These are phyloP conservation scores for Cercospora canescens DNA, from an alignment of 2,329 filamentous ascomycete species.

Conservation along the genomic window DNA sequence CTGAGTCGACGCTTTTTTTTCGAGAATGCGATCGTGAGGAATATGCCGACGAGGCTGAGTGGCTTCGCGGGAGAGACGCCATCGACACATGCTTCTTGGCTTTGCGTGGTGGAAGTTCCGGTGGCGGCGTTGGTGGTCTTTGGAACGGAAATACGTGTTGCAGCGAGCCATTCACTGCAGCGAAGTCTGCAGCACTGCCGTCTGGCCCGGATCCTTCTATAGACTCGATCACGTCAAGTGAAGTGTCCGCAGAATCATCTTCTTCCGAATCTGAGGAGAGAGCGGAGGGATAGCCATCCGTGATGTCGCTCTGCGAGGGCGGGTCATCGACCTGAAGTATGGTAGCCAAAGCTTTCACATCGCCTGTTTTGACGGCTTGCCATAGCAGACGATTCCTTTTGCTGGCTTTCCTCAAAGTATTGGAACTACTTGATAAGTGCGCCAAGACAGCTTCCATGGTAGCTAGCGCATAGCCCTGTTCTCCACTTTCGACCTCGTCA, in stretches of 20 bases:
- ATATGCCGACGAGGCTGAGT: constrained; percentile 81
- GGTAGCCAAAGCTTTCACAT: constrained; percentile 70
- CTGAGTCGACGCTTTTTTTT: constrained; percentile 76
- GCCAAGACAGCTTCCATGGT: constrained; percentile 93
- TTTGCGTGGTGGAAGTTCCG: constrained; percentile 51
- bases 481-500: constrained; percentile 93
- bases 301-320: constrained; percentile 15
- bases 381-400: constrained; percentile 82
- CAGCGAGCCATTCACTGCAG: constrained; percentile 50
- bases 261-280: constrained; percentile 24
- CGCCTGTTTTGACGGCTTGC: constrained; percentile 79
- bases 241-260: constrained; percentile 16
- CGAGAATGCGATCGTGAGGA: constrained; percentile 72
- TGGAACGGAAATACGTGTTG: constrained; percentile 93
- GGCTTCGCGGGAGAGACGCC: constrained; percentile 71
- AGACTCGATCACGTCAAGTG: not conserved
- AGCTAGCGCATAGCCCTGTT: constrained; percentile 93
- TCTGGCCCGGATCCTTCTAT: not conserved
- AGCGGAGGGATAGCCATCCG: constrained; percentile 22
- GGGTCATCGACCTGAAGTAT: constrained; percentile 68
- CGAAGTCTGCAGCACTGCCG: constrained; percentile 29
- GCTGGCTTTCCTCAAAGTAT: constrained; percentile 78
- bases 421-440: constrained; percentile 82
- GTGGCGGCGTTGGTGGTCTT: constrained; percentile 53
- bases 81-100: constrained; percentile 78